Evolutionary conservation across 352 stramenopile species (phyloP), one percentile per base, ranked within the genome.

Genomic region (Phytophthora colocasiae): DNA sequence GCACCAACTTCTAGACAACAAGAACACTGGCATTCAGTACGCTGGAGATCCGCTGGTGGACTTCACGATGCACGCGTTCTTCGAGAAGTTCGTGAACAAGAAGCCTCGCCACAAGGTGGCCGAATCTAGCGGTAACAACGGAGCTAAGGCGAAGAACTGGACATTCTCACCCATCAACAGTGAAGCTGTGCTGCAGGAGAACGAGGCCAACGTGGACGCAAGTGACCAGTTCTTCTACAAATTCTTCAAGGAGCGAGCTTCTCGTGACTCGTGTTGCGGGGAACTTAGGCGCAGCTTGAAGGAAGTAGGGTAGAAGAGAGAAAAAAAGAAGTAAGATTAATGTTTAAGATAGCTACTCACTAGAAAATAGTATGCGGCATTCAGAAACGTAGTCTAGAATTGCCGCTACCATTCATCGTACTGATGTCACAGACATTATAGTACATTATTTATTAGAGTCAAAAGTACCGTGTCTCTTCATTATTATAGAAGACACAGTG

Each of bases 71-170:
- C 87, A 92, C 41, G 83, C 93, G 4, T 99, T 99, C 75, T 95
- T 99, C 40, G 97, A 99, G 69, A 98, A 98, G 71, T 99, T 99
- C 79, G 96, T 98, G 27, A 99, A 98, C 82, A 97, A 98, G 62
- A 99, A 99, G 72, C 97, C 97, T 5, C 80, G 80, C 17, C 78
- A 89, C 52, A 87, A 86, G 52, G 56, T 73, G 39, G 15, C 43
- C 6, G 60, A 71, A 9, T 36, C 38, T 2, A 66, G 58, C 7
- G 44, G 58, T 19, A 63, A 32, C 27, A 64, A 47, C 6, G 54
- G 63, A 10, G 56, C 71, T 1, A 80, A 67, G 24, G 46, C 58
- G 1, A 92, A 92, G 73, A 90, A 77, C 72, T 90, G 80, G 81
- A 89, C 75, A 51, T 91, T 90, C 41, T 78, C 66, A 29, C 73